These are phyloP conservation scores for Cytospora leucostoma DNA, from an alignment of 2,329 filamentous ascomycete genomes.

Conservation along the genomic window DNA sequence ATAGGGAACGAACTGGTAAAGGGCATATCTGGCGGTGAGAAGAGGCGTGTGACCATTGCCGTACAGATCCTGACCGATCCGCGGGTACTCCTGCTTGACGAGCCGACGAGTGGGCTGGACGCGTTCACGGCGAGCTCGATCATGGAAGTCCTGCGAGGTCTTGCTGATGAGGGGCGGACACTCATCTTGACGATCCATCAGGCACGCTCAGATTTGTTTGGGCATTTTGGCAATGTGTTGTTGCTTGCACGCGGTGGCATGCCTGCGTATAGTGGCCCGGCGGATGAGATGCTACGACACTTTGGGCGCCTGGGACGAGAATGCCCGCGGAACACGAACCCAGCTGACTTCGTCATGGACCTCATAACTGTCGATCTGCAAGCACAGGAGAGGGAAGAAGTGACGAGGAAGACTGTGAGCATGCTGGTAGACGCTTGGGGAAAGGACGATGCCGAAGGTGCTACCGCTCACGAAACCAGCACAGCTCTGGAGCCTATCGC, in stretches of 20 bases:
- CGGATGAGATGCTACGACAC: conserved; percentile 64
- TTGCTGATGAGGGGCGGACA: conserved; percentile 73
- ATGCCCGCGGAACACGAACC: conserved; percentile 71
- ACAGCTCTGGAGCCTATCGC: conserved; percentile 25
- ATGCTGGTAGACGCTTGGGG: conserved; percentile 63
- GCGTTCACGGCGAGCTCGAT: conserved; percentile 78
- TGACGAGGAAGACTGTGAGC: conserved; percentile 63
- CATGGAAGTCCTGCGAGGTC: conserved; percentile 69
- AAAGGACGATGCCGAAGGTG: conserved; percentile 15
- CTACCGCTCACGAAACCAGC: not conserved
- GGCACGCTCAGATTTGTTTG: conserved; percentile 71
- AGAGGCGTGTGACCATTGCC: conserved; percentile 74
- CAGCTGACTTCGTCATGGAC: conserved; percentile 76
- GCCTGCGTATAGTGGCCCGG: conserved; percentile 67
- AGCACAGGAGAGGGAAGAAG: conserved; percentile 60
- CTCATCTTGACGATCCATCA: conserved; percentile 79
- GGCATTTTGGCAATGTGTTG: conserved; percentile 70
- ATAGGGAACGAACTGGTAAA: conserved; percentile 73
- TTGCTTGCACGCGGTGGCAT: conserved; percentile 70
- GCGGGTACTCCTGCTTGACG: conserved; percentile 70
- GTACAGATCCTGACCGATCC: conserved; percentile 78
- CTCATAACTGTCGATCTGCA: conserved; percentile 76
- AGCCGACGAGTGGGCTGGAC: conserved; percentile 75
- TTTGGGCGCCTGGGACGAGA: conserved; percentile 61
- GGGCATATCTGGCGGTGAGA: conserved; percentile 79